Evolutionary conservation across 139 green algal genomes (phyloP).

Genomic region (Chlamydomonas incerta): DNA sequence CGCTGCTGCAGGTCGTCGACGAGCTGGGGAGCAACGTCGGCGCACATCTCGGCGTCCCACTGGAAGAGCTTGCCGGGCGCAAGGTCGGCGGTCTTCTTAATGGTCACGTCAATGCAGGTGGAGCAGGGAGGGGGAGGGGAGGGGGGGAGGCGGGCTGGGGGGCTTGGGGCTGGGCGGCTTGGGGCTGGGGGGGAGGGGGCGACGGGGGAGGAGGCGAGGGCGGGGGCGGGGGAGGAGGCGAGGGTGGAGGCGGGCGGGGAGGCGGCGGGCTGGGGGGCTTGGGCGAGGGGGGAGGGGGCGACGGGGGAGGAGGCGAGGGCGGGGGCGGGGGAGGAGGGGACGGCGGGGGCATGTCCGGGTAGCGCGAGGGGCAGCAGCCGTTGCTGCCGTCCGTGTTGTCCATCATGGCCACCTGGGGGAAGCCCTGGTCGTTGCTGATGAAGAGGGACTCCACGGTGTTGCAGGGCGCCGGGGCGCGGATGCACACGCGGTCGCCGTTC

Average conservation of each 20-base stretch:
- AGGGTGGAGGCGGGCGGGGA: background rate
- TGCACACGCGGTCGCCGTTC: background rate
- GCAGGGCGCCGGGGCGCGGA: background rate
- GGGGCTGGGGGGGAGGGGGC: no score
- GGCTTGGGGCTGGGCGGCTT: background rate
- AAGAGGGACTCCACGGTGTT: background rate
- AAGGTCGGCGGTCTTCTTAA: background rate
- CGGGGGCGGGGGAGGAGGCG: background rate
- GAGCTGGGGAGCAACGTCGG: background rate
- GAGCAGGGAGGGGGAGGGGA: background rate
- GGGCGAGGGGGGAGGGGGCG: background rate
- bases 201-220: background rate
- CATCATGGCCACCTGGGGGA: background rate
- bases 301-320: background rate
- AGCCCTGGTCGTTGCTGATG: background rate
- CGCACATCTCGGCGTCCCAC: background rate
- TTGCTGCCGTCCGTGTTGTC: background rate
- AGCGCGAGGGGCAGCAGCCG: slow-evolving; percentile 21
- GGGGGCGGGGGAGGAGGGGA: no score
- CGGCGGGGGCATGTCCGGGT: background rate
- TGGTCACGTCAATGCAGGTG: background rate
- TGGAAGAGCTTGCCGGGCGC: background rate
- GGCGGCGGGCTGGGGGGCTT: background rate
- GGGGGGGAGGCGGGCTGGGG: background rate
- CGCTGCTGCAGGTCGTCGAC: background rate